These are phyloP conservation scores for Aspergillus ostianus DNA, from an alignment of 495 filamentous ascomycete species.

Conservation along the genomic window DNA sequence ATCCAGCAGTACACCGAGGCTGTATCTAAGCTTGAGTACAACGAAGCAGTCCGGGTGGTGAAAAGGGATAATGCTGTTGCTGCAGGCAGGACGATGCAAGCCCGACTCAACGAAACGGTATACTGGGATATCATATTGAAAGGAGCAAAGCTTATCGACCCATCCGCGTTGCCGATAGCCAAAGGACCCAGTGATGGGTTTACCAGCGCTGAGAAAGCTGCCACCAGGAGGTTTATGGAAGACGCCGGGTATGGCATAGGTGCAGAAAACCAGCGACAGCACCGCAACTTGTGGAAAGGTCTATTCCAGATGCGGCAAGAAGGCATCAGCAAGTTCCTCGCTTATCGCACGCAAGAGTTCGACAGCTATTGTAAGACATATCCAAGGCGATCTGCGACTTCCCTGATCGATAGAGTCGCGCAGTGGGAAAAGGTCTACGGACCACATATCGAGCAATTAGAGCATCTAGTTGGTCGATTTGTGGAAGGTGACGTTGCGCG, in stretches of 20 bases:
- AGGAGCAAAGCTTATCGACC: conserved; percentile 6
- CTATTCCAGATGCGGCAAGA: background rate
- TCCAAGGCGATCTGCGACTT: background rate
- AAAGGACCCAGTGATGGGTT: conserved; percentile 9
- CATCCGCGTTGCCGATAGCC: background rate
- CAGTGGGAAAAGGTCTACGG: conserved; percentile 3
- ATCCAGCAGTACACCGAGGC: conserved; percentile 4
- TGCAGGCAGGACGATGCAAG: conserved; percentile 3
- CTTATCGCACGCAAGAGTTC: background rate
- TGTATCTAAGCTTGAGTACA: conserved; percentile 7
- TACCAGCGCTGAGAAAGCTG: conserved; percentile 6
- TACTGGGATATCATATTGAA: conserved; percentile 13
- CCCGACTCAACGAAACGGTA: conserved; percentile 6
- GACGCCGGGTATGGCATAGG: background rate
- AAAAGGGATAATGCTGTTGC: conserved; percentile 5
- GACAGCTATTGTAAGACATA: background rate
- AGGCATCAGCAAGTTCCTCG: conserved; percentile 1
- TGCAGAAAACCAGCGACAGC: conserved; percentile 1
- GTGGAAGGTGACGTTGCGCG: background rate
- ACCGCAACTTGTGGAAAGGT: conserved; percentile 1
- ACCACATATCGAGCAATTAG: conserved; percentile 1
- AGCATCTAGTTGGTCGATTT: conserved; percentile 1
- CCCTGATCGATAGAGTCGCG: conserved; percentile 2
- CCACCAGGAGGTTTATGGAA: conserved; percentile 5
- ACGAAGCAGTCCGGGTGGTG: conserved; percentile 5